Evolutionary conservation across 169 alveolate species (phyloP), one percentile per base, ranked within the genome.

Genomic region (Nephromyces sp.): DNA sequence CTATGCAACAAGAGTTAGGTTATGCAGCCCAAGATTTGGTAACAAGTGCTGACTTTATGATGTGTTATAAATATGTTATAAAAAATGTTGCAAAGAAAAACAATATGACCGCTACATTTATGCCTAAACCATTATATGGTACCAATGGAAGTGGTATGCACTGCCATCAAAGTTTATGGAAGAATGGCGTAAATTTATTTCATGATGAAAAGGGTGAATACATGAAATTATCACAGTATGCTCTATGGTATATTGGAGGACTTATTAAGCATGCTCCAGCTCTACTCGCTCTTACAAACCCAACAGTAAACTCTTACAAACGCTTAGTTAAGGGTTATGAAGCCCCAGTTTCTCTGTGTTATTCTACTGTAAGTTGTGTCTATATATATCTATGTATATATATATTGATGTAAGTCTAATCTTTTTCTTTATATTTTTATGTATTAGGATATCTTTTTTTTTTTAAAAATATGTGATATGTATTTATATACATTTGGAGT

Each of bases 91-190:
- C 89, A 22, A 82, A 84, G 66, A 52, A 63, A 30, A 68, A 74
- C 25, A 85, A 82, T 65, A 75, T 81, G 52, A 77, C 92, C 4
- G 91, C 90, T 52, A 84, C 92, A 1, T 87, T 87, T 76, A 83
- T 87, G 90, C 89, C 93, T 27, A 86, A 87, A 73, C 92, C 93
- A 1, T 27, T 86, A 62, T 75, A 64, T 25, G 80, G 70, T 53
- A 89, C 84, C 27, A 82, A 81, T 74, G 92, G 92, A 21, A 81
- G 75, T 43, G 92, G 93, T 67, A 79, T 86, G 85, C 92, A 87
- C 35, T 70, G 84, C 72, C 85, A 87, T 32, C 78, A 77, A 25
- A 86, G 90, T 1, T 63, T 86, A 22, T 86, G 93, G 93, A 87
- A 86, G 67, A 34, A 86, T 75, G 78, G 85, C 35, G 73, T 65